Percentiles rank a stretch among this genome's conserved stretches.
Evolutionary conservation across 2,329 filamentous ascomycete genomes (phyloP).

Genomic region (Penicillium vulpinum): DNA sequence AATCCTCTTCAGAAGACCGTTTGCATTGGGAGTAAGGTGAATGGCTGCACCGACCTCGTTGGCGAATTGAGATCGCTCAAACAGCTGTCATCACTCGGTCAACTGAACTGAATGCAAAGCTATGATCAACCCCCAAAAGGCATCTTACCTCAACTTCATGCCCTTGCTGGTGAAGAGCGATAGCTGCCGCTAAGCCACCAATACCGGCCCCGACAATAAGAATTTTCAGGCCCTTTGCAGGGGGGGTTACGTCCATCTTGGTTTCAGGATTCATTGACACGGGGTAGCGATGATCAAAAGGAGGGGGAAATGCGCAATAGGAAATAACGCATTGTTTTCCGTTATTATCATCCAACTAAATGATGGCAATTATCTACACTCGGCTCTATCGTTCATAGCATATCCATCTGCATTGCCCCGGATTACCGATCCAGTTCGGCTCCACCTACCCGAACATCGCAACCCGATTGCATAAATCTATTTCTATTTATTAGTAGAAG

Average conservation of each 20-base stretch:
- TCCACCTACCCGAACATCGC: too few species aligned
- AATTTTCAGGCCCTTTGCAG: conserved; percentile 26
- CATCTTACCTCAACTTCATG: conserved; percentile 46
- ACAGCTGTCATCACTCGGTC: conserved; percentile 33
- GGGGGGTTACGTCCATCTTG: background rate
- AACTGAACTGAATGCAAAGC: background rate
- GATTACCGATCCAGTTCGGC: too few species aligned
- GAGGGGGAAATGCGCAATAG: background rate
- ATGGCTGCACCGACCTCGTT: conserved; percentile 62
- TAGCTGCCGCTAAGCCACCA: conserved; percentile 37
- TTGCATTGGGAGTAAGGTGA: conserved; percentile 63
- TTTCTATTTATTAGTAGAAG: too few species aligned
- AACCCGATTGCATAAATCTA: too few species aligned
- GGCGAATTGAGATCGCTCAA: conserved; percentile 58
- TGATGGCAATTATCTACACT: background rate
- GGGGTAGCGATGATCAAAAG: background rate
- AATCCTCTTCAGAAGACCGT: conserved; percentile 54
- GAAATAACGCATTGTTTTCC: background rate
- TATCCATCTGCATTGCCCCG: too few species aligned
- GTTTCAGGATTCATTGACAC: background rate
- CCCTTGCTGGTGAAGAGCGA: conserved; percentile 55
- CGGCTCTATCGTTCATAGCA: too few species aligned
- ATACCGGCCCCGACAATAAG: conserved; percentile 39
- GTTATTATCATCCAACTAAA: background rate
- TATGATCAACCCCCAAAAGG: background rate